phyloP scores from a whole-genome alignment of 257 asterid species.

The Pogostemon cablin region DNA sequence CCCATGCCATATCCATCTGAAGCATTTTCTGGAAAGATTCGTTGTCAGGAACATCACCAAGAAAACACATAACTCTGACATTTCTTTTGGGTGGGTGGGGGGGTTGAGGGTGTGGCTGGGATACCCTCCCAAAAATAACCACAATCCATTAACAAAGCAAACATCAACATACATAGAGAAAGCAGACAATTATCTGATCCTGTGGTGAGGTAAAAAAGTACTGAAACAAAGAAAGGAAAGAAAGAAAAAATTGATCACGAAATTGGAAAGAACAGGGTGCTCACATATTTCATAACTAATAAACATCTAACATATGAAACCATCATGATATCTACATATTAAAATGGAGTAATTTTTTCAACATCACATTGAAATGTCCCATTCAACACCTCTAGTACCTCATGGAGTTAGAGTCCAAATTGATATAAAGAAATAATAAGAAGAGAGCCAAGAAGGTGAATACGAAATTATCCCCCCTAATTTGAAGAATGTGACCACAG shows the following conservation, averaged over 20 bases:
- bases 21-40: constrained; percentile 48
- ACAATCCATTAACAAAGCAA: background rate
- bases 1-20: constrained; percentile 79
- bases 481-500: background rate
- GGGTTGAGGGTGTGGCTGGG: no score
- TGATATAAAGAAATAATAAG: background rate
- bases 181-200: background rate
- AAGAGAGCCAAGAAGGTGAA: background rate
- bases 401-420: background rate
- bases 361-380: background rate
- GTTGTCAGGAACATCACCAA: constrained; percentile 3
- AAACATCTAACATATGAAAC: background rate
- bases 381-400: background rate
- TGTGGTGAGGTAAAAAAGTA: background rate
- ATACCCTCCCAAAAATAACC: no score
- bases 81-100: background rate
- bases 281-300: background rate
- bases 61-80: constrained; percentile 2
- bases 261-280: background rate
- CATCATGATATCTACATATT: background rate
- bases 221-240: background rate
- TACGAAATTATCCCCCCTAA: background rate
- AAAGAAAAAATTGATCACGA: background rate
- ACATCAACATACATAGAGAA: background rate
- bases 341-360: background rate